Conservation (phyloP, 352 stramenopile species). For the Globisporangium uncinulatum region DNA sequence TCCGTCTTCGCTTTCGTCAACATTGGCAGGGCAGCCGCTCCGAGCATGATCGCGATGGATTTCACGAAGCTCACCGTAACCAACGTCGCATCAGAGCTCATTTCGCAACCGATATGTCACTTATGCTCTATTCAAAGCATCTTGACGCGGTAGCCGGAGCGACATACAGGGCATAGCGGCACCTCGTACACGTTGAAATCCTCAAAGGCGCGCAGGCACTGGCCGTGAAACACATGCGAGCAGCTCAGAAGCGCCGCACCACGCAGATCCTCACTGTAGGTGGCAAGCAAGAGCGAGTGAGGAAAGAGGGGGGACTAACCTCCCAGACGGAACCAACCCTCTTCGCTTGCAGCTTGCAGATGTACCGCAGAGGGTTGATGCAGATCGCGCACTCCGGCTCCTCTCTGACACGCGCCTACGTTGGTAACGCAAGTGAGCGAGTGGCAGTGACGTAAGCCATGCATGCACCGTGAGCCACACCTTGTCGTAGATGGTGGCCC, state of each 20-base stretch:
- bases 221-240: constrained; percentile 68
- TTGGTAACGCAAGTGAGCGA: too few relatives aligned
- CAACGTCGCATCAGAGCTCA: too few relatives aligned
- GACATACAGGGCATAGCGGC: constrained; percentile 70
- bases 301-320: too few relatives aligned
- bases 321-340: too few relatives aligned
- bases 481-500: constrained; percentile 35
- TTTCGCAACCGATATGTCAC: not conserved
- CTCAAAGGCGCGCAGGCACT: constrained; percentile 75
- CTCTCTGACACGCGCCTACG: constrained; percentile 31
- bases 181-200: constrained; percentile 86
- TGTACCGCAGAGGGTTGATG: constrained; percentile 63
- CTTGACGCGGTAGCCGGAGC: constrained; percentile 28
- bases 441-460: too few relatives aligned
- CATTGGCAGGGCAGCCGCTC: too few relatives aligned
- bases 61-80: too few relatives aligned
- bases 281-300: not conserved
- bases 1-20: too few relatives aligned
- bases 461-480: constrained; percentile 7
- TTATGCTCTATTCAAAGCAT: not conserved
- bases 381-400: constrained; percentile 80
- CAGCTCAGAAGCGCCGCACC: constrained; percentile 67
- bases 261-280: constrained; percentile 21
- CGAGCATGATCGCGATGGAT: too few relatives aligned
- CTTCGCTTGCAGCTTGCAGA: not conserved